Evolutionary conservation across 1,284 basidiomycete species (phyloP), one percentile per base, ranked within the genome.

Genomic region (Microbotryum saponariae): DNA sequence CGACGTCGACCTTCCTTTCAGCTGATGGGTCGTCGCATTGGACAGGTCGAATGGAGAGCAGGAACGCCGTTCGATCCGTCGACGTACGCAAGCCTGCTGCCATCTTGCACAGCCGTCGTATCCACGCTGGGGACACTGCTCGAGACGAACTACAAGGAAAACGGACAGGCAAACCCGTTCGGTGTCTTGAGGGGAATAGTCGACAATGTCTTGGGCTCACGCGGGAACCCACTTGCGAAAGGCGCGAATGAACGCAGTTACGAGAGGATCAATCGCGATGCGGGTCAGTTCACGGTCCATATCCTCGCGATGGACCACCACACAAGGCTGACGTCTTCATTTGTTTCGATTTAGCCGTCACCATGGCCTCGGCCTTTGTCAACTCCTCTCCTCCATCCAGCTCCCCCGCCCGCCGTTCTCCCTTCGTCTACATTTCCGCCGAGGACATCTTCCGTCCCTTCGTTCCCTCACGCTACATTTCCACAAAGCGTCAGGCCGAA

Each of bases 81-180:
- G 55, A 81, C 85, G 12, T 96, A 91, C 76, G 78, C 80, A 18
- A 78, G 83, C 59, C 78, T 92, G 21, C 79, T 94, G 44, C 79
- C 82, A 3, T 76, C 76, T 56, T 82, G 82, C 31, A 82, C 82
- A 18, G 91, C 88, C 4, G 88, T 96, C 27, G 91, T 97, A 45
- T 91, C 97, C 74, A 94, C 96, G 1, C 81, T 97, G n/a, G 94
- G 94, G 49, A 91, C 87, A 47, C 82, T 98, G 54, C 79, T 97
- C 54, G 91, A 96, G 75, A 83, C 85, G 70, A 80, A 79, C 49
- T 98, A 98, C 81, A 98, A 98, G 76, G 73, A 78, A 37, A 82
- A 84, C 31, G 70, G 92, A 51, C 78, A 79, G 66, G 78, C 79
- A 21, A 83, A 83, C 7, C 59, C 65, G 4, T 23, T 69, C 2